Evolutionary conservation across 2,329 filamentous ascomycete genomes (phyloP).

Genomic region (Alternaria infectoria): DNA sequence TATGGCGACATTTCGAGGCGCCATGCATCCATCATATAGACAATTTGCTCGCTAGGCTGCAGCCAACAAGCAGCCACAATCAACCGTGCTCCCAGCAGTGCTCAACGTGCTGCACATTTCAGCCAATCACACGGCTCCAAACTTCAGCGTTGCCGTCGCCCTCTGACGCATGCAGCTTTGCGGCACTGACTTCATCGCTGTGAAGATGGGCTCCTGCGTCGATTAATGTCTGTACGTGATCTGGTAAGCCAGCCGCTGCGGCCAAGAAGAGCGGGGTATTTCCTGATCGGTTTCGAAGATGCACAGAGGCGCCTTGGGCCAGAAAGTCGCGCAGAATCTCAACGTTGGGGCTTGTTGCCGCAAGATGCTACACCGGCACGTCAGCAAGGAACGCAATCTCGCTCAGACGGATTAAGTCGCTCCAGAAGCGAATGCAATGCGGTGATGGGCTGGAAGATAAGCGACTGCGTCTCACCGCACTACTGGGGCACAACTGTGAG

Average conservation of each 20-base stretch:
- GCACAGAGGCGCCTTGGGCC: conserved; percentile 63
- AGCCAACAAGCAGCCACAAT: conserved; percentile 31
- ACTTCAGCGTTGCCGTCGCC: conserved; percentile 39
- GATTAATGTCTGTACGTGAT: conserved; percentile 61
- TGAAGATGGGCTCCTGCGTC: conserved; percentile 66
- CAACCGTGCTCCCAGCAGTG: conserved; percentile 32
- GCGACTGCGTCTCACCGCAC: conserved; percentile 32
- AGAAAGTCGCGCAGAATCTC: conserved; percentile 63
- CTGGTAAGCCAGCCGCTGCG: conserved; percentile 61
- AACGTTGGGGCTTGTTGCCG: conserved; percentile 62
- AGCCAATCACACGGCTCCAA: conserved; percentile 45
- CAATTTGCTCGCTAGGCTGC: conserved; percentile 23
- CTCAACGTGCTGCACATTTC: conserved; percentile 21
- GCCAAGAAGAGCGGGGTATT: conserved; percentile 66
- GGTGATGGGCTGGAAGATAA: conserved; percentile 38
- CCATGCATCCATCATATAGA: conserved; percentile 26
- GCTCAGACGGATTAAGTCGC: conserved; percentile 30
- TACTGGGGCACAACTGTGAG: conserved; percentile 19
- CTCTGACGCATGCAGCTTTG: conserved; percentile 53
- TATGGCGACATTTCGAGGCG: conserved; percentile 36
- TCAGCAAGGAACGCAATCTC: conserved; percentile 42
- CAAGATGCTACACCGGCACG: conserved; percentile 57
- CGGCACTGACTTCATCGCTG: conserved; percentile 61
- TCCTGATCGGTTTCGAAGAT: conserved; percentile 64
- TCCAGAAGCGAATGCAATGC: conserved; percentile 27